Base-by-base conservation (phyloP, 345 rosid species). In the Angophora floribunda region DNA sequence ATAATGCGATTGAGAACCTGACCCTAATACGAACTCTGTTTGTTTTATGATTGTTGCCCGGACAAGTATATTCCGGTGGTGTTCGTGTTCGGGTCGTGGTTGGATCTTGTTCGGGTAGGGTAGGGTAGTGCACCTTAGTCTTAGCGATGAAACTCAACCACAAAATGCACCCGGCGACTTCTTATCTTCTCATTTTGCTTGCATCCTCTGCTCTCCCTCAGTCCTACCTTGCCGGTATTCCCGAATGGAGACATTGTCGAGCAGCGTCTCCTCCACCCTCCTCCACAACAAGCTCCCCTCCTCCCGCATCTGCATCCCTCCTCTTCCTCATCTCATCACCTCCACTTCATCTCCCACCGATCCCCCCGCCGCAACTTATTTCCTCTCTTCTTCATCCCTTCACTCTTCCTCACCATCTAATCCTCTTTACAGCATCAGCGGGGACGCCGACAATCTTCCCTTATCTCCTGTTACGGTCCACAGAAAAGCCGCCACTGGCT, bases 201-300 rank as follows among this genome's bases (percentile, higher is more conserved):
- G 26, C 47, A 32, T 3, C 41, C 41, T 32, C 82, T 55, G 61
- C 61, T 55, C 28, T 22, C 45, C 32, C 45, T 32, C 80, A 4
- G 7, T 19, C 36, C 47, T 70, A 24, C 47, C 82, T 70, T 70
- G 13, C 22, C 26, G 36, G 47, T 36, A 4, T 41, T 70, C 44
- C 82, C 26, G 36, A 67, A 94, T 96, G 98, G 98, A 95, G 61
- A 90, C 95, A 36, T 91, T 94, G 86, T 90, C 96, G 41, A 92
- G 90, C 89, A 91, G 94, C 78, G 94, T 95, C 59, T 90, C 97
- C 47, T 85, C 96, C 87, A 87, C 84, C 85, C 44, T 47, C 36
- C 85, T 30, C 85, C 91, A 95, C 85, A 93, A 90, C 59, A 89
- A 91, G 87, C 89, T 95, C 19, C 36, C 87, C 24, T 26, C 87